Base-by-base conservation (phyloP, 108 stramenopile genomes). In the Stephanodiscus minutulus region DNA sequence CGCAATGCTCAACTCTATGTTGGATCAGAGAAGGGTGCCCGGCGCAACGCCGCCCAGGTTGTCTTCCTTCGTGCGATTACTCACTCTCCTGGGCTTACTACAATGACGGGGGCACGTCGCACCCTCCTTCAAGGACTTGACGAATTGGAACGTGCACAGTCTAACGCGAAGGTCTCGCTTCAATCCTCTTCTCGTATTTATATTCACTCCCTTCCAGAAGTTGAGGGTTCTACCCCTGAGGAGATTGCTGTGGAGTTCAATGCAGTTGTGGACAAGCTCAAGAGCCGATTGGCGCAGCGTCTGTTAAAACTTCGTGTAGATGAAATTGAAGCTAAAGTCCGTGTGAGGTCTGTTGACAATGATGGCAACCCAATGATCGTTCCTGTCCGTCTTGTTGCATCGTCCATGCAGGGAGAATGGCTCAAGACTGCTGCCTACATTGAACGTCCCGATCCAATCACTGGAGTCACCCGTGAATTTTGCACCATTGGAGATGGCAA, bases 321-420 rank as follows among this genome's bases (percentile, higher is more conserved):
- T 77, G 98, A 98, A 76, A 97, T 98, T 67, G 98, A 98, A 85
- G 93, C 97, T 64, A 97, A 96, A 82, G 82, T 97, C 18, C 92
- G 96, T 58, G 66, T 96, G 36, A 53, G 70, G 55, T 74, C 79
- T 7, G 76, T 49, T 13, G 90, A 81, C 21, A 80, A 81, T 27
- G 83, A 91, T 48, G 92, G 92, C 49, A 79, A 83, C 47, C 70
- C 72, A 24, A 75, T 88, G 62, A 73, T 83, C 33, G 84, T 89
- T 57, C 91, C 94, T 31, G 83, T 97, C 22, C 96, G 98, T 41
- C 89, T 97, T 77, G 94, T 97, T 57, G 97, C 96, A 0, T 97
- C 97, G 27, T 96, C 96, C 1, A 92, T 95, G 84, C 85, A 86
- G 13, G 98, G 98, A 13, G 95, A 96, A 64, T 98, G 96, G 95